Base-by-base conservation (phyloP, 768 basidiomycete genomes). In the Flagelloscypha sp. region DNA sequence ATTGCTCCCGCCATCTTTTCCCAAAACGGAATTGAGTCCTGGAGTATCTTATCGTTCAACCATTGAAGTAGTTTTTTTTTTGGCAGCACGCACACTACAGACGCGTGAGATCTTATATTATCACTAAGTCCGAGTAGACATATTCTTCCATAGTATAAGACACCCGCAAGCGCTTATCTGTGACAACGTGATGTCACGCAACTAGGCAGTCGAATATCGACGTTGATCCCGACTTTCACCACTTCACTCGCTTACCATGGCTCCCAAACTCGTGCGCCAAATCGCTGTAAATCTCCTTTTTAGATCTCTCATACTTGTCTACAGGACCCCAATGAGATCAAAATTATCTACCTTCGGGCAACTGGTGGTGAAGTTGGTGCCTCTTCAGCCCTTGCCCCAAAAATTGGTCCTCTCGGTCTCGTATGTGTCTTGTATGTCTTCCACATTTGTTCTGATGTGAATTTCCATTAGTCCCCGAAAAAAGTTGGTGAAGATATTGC, bases 401-500 rank as follows among this genome's bases (percentile, higher is more conserved):
- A 99, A 79, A 97, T 99, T 61, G 95, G 95, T 79, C 95, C 95
- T 69, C 81, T 99, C 48, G 94, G 94, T 85, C 71, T 99, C 59
- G 94, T 98, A 59, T 54, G 92, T 65, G 3, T 18, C 18, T 30
- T 19, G 21, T 25, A 36, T 48, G 1, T 23, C 24, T 25, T 37
- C 21, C 39, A 21, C 25, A 29, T 33, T 32, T 34, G 30, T 18
- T 16, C 17, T 35, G 23, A 35, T 24, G 8, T 55, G 38, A 56
- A 22, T 23, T 33, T 36, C 19, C 24, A 2, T 16, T 38, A 98
- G 95, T 97, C 95, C 40, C 95, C 95, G 51, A 99, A 99, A 74
- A 98, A 98, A 72, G 95, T 99, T 65, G 95, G 95, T 67, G 95
- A 99, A 88, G 95, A 99, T 68, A 99, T 99, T 59, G 95, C 95